Evolutionary conservation across 805 yeast species (phyloP), one percentile per base, ranked within the genome.

Genomic region (Wickerhamiella dianesei): DNA sequence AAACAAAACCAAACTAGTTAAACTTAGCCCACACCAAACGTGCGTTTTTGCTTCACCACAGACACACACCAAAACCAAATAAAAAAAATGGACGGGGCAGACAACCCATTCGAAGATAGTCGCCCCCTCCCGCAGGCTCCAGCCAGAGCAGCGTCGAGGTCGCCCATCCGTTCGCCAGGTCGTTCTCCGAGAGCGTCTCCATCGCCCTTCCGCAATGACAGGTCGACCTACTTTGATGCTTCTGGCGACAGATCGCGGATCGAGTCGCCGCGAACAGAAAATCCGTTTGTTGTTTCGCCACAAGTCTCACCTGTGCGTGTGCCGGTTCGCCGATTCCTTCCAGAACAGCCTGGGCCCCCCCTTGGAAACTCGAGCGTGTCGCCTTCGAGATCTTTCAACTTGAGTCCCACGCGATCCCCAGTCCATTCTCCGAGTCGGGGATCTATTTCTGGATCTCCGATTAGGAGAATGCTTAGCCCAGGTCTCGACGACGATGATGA

Each of bases 271-370:
- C 17, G 25, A 4, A n/a, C 19, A 13, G 46, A 43, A 12, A 53
- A 54, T 40, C 57, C 56, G 17, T 54, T 53, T 40, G 56, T 47
- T 1, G 46, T 48, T 4, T 48, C 53, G 14, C 52, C 51, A 17
- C 51, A 46, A 13, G 41, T 53, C 13, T 49, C 53, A n/a, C 56
- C 56, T 2, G 56, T 52, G 35, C 42, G 50, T 12, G 47, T 53
- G 9, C 54, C 56, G 5, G 19, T 35, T 6, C 46, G 45, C 9
- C 43, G 48, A 16, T 20, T 42, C 41, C 21, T 44, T 14, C 32
- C 46, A 43, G 41, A 36, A 25, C 32, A 25, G 32, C 32, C 32
- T 25, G 32, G 32, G 6, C 14, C 53, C 58, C 43, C 54, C 56
- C 16, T 21, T 43, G 6, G 51, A 52, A 6, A 48, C 54, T 9